phyloP scores from a whole-genome alignment of 306 rosid genomes.

The Mucuna pruriens region DNA sequence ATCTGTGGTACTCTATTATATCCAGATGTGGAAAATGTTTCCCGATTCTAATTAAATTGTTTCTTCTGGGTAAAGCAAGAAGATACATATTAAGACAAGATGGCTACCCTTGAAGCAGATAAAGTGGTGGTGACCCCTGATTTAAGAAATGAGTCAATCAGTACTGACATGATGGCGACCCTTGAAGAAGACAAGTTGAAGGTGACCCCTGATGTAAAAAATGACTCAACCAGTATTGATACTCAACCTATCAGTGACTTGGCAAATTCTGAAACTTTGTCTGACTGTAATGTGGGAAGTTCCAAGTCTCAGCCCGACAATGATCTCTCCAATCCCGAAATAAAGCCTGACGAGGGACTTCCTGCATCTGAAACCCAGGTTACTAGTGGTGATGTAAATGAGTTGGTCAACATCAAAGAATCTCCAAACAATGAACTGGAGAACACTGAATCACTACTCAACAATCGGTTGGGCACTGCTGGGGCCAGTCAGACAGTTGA shows the following conservation, averaged over 20 bases:
- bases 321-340: constrained; percentile 32
- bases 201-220: constrained; percentile 11
- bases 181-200: constrained; percentile 52
- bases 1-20: neutral
- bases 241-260: constrained; percentile 26
- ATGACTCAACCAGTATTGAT: constrained; percentile 11
- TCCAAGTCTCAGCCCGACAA: constrained; percentile 19
- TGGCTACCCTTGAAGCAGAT: constrained; percentile 59
- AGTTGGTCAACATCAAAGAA: neutral
- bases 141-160: constrained; percentile 27
- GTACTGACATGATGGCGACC: constrained; percentile 15
- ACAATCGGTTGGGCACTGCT: constrained; percentile 9
- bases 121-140: constrained; percentile 37
- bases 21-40: neutral
- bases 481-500: constrained; percentile 34
- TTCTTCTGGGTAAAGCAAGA: constrained; percentile 41
- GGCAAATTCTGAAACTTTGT: constrained; percentile 14
- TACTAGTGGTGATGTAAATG: constrained; percentile 25
- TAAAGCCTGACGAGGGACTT: constrained; percentile 18
- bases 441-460: constrained; percentile 22
- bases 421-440: neutral
- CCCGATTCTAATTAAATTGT: neutral
- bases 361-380: constrained; percentile 26
- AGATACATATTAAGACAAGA: constrained; percentile 45
- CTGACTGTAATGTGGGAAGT: constrained; percentile 27